Evolutionary conservation across 257 asterid genomes (phyloP), one percentile per base, ranked within the genome.

Genomic region (Avicennia marina): DNA sequence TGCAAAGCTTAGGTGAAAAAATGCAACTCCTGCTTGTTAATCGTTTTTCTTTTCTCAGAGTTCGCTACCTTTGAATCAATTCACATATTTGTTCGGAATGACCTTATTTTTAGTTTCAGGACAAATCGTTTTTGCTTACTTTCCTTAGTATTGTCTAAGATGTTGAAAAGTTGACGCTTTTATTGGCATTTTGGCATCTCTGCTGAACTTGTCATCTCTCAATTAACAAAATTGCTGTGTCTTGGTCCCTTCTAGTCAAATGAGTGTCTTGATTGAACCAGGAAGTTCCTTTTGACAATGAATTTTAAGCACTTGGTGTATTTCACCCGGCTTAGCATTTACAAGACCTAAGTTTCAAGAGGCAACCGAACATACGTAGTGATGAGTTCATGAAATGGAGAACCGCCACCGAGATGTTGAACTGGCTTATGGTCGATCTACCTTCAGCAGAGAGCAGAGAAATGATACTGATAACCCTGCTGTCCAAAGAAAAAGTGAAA

Each of bases 391-490:
- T 38, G 56, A 11, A 22, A 46, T 45, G 9, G 57, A 20, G 31
- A 18, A 22, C 24, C 50, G 53, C 19, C 56, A 40, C 63, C 64
- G 66, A 68, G 50, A 12, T 62, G 67, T 65, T 63, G 63, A 60
- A 63, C 83, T 86, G 97, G 70, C 72, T 86, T 52, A 90, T 90
- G 97, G 97, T 90, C 6, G 86, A 74, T 64, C 85, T 90, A 51
- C 97, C 97, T 56, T 82, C 95, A n/a, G 95, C 51, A 12, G 95
- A 84, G 75, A 90, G 61, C 73, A 72, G 97, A 73, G 97, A 86
- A 76, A 86, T 34, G 90, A 90, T 90, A 58, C 63, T 90, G 82
- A 86, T 66, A 73, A 90, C 97, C 29, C 88, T 90, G 29, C 58
- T 90, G 67, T 76, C 89, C 32, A 90, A 90, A 80, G 97, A 90